phyloP scores from a whole-genome alignment of 768 basidiomycete genomes.

The Phanerochaete sordida region DNA sequence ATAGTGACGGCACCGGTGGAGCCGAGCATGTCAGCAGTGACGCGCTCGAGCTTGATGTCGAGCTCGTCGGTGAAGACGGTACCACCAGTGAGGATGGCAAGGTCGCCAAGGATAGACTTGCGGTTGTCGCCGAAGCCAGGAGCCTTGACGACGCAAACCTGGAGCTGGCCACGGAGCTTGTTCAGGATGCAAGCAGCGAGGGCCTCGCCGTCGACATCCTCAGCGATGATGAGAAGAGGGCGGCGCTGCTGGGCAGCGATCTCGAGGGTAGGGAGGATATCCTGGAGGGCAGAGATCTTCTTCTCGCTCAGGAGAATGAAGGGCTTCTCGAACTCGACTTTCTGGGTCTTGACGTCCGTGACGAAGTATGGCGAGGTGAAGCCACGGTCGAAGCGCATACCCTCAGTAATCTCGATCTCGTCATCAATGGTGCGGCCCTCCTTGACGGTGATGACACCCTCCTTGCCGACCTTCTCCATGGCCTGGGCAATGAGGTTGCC shows the following conservation, averaged over 20 bases:
- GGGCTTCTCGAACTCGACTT: slow-evolving; percentile 97
- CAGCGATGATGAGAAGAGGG: slow-evolving; percentile 93
- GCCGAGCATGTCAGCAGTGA: slow-evolving; percentile 85
- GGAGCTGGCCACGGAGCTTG: slow-evolving; percentile 97
- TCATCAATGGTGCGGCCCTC: slow-evolving; percentile 98
- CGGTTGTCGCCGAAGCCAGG: slow-evolving; percentile 99
- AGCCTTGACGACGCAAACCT: slow-evolving; percentile 93
- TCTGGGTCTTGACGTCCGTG: slow-evolving; percentile 95
- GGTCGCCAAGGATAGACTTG: slow-evolving; percentile 95
- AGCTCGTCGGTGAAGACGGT: slow-evolving; percentile 93
- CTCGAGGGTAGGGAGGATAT: slow-evolving; percentile 92
- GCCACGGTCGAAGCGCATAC: slow-evolving; percentile 99
- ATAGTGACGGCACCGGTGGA: slow-evolving; percentile 88
- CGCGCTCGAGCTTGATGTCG: slow-evolving; percentile 95
- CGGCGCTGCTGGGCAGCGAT: slow-evolving; percentile 77
- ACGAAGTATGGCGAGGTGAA: slow-evolving; percentile 98
- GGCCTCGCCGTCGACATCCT: slow-evolving; percentile 97
- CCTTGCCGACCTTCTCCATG: slow-evolving; percentile 99
- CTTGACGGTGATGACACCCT: slow-evolving; percentile 99
- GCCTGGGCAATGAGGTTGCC: slow-evolving; percentile 96
- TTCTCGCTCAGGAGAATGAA: slow-evolving; percentile 92
- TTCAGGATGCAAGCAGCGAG: slow-evolving; percentile 97
- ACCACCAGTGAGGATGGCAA: slow-evolving; percentile 95
- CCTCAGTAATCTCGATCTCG: slow-evolving; percentile 98
- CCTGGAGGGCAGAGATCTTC: slow-evolving; percentile 94